Evolutionary conservation across 345 rosid genomes (phyloP), one percentile per base, ranked within the genome.

Genomic region (Bruguiera parviflora): DNA sequence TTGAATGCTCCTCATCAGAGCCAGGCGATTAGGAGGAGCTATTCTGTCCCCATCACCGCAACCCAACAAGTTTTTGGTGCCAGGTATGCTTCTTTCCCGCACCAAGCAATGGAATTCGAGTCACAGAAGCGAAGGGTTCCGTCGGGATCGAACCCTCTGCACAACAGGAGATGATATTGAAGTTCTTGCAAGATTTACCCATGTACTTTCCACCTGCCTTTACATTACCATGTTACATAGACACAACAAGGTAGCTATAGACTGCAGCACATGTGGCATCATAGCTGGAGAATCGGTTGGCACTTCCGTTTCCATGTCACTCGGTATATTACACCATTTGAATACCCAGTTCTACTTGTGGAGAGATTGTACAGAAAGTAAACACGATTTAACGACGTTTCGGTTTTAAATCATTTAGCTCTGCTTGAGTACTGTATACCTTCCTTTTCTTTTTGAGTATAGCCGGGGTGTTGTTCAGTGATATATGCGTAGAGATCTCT

Each of bases 91-190:
- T 60, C 35, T 25, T 13, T 20, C 5, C 31, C 10, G 0, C 27
- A 5, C 3, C 37, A 22, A 20, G 66, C 22, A 21, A 5, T 51
- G n/a, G 72, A 61, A 35, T 81, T 81, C 15, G 25, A 19, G 11
- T 64, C 80, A 2, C 70, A 85, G 79, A 83, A 83, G 72, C 73
- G 87, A 59, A 77, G 68, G 63, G 84, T 81, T 53, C 89, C 87
- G 0, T 72, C 87, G 0, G 89, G 89, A 32, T 72, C 85, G 7
- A 85, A 85, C 65, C 89, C 89, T 0, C 67, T 85, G 68, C 89
- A 85, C 70, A 85, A 85, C 77, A 81, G 29, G 77, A 61, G 79
- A 52, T 58, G 78, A 62, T 64, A 46, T 19, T 22, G 5, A n/a
- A 27, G 60, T 10, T 63, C 29, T 71, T 63, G 59, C 15, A 56